Percentiles rank a stretch among this genome's conserved stretches.
Evolutionary conservation across 2,329 filamentous ascomycete genomes (phyloP).

Genomic region (Colletotrichum spaethianum): DNA sequence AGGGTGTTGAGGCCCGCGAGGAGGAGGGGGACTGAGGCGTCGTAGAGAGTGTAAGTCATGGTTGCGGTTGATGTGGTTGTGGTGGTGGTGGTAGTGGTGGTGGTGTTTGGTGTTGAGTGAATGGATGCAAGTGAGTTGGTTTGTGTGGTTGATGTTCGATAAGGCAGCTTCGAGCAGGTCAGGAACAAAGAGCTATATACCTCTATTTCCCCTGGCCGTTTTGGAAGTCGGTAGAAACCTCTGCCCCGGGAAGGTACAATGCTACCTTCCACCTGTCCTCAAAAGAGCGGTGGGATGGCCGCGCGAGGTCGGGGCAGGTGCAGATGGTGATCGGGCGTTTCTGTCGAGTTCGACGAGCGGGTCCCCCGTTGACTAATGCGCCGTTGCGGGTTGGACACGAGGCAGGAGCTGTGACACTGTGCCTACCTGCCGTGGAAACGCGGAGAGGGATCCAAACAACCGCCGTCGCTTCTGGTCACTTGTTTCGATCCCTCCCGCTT

Average conservation of each 20-base stretch:
- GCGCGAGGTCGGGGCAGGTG: neutral
- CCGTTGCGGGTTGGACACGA: slow-evolving; percentile 8
- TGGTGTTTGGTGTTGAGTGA: neutral
- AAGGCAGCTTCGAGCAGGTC: neutral
- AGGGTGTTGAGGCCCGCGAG: slow-evolving; percentile 35
- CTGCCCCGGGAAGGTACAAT: neutral
- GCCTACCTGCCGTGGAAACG: neutral
- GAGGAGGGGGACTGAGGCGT: slow-evolving; percentile 35
- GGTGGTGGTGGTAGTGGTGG: no score
- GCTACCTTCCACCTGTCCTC: slow-evolving; percentile 14
- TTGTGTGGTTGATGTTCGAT: neutral
- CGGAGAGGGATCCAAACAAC: neutral
- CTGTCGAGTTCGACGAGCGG: slow-evolving; percentile 40
- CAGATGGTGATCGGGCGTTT: slow-evolving; percentile 32
- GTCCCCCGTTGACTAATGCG: slow-evolving; percentile 35
- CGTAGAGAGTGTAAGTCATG: slow-evolving; percentile 36
- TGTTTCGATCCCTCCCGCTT: neutral
- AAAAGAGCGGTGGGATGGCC: slow-evolving; percentile 35
- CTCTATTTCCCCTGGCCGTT: neutral
- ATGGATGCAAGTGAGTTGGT: neutral
- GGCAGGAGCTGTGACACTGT: neutral
- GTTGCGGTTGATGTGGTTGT: neutral
- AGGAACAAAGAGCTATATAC: slow-evolving; percentile 17
- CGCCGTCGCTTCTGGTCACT: neutral
- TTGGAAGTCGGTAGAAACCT: neutral